Percentiles rank a stretch among this genome's conserved stretches.
Conservation (phyloP, 768 basidiomycete species). For the Jaapia argillacea region DNA sequence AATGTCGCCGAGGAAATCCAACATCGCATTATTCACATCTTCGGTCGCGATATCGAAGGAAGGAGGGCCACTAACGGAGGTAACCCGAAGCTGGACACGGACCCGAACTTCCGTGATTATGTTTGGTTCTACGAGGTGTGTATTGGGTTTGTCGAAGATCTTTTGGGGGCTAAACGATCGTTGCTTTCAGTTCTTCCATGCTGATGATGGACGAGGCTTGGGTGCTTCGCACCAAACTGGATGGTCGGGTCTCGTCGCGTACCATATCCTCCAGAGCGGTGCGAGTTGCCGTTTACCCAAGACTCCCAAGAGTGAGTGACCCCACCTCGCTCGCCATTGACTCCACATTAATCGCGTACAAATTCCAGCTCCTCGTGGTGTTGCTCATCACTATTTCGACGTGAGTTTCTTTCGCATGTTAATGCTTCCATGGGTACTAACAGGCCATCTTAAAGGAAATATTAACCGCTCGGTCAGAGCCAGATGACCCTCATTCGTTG, state of each 20-base stretch:
- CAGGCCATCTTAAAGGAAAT: conserved; percentile 44
- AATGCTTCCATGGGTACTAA: conserved; percentile 5
- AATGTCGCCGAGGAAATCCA: conserved; percentile 96
- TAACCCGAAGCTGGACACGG: conserved; percentile 74
- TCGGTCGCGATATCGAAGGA: conserved; percentile 84
- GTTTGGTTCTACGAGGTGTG: conserved; percentile 90
- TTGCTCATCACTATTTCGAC: conserved; percentile 91
- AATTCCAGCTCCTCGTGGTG: conserved; percentile 66
- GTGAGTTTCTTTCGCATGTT: conserved; percentile 33
- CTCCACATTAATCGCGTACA: conserved; percentile 8
- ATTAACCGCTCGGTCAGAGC: conserved; percentile 65
- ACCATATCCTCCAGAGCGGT: conserved; percentile 86
- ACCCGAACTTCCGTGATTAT: conserved; percentile 95
- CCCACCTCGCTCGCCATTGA: background rate
- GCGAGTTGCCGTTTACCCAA: conserved; percentile 83
- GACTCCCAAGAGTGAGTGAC: conserved; percentile 79
- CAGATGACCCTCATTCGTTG: conserved; percentile 56
- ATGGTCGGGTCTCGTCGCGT: conserved; percentile 91
- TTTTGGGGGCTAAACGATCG: too few species aligned
- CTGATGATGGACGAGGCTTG: conserved; percentile 82
- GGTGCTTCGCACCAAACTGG: conserved; percentile 99
- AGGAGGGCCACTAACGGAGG: conserved; percentile 89
- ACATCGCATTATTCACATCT: conserved; percentile 98
- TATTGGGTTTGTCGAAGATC: background rate
- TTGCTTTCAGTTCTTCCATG: conserved; percentile 78